A percentile compares a stretch with the other conserved stretches of the same genome.
phyloP scores from a whole-genome alignment of 768 basidiomycete species.

The Suillus weaverae region DNA sequence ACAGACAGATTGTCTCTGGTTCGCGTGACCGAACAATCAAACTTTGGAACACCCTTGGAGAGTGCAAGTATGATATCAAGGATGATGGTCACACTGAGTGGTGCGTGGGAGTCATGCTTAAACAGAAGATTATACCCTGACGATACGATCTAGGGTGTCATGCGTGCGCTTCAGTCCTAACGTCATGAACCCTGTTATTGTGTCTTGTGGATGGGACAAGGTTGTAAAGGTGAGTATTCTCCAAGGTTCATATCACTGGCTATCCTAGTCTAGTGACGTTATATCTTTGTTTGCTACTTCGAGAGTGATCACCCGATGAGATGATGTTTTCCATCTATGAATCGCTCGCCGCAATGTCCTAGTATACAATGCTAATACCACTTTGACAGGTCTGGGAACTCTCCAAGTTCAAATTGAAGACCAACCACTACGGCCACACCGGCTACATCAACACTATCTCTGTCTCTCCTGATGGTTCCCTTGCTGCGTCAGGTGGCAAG shows the following conservation, averaged over 20 bases:
- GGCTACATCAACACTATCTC: slow-evolving; percentile 99
- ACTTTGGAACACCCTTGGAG: slow-evolving; percentile 99
- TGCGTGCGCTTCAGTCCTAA: slow-evolving; percentile 99
- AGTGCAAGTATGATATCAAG: slow-evolving; percentile 99
- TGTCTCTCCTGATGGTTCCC: slow-evolving; percentile 97
- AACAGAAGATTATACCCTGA: neutral
- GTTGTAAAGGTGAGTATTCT: slow-evolving; percentile 86
- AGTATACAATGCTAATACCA: slow-evolving; percentile 1
- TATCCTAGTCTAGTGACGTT: slow-evolving; percentile 26
- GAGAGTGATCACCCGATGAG: slow-evolving; percentile 70
- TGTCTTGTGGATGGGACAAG: slow-evolving; percentile 99
- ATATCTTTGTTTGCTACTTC: slow-evolving; percentile 84
- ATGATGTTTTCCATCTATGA: slow-evolving; percentile 77
- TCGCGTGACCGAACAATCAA: slow-evolving; percentile 97
- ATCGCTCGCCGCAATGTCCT: slow-evolving; percentile 30
- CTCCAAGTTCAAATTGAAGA: slow-evolving; percentile 99
- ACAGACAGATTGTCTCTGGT: slow-evolving; percentile 98
- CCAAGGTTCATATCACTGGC: slow-evolving; percentile 4
- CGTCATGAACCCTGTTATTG: slow-evolving; percentile 95
- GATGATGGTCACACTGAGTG: slow-evolving; percentile 98
- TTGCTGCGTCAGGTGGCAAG: slow-evolving; percentile 98
- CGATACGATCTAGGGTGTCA: slow-evolving; percentile 70
- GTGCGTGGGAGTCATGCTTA: slow-evolving; percentile 33
- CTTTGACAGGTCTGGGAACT: slow-evolving; percentile 92
- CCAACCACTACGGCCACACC: slow-evolving; percentile 99